Evolutionary conservation across 1,139 yeast species (phyloP), one percentile per base, ranked within the genome.

Genomic region (Zhuliangozyma parablackwelliae): DNA sequence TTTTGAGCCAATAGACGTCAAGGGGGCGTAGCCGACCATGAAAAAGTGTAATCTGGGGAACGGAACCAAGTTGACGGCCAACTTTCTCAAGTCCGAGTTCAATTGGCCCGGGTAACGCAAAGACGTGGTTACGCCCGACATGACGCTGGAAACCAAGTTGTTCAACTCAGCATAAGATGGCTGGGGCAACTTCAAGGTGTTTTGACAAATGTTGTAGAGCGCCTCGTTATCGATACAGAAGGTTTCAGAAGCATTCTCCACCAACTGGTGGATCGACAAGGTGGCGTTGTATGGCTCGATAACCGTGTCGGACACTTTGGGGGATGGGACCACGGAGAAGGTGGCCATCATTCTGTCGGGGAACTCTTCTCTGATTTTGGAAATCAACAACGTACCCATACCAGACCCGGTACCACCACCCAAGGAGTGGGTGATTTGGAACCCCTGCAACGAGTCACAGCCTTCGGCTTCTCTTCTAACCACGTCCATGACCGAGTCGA

Each of bases 381-480:
- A 78, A 51, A 86, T 78, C 55, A 86, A 73, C 50, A 87, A 65
- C 32, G 96, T 86, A 57, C 96, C 96, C 90, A 88, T 82, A 65
- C 96, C 96, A 27, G 95, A 86, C 57, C 96, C 96, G 38, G 96
- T 88, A 72, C 96, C 96, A 65, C 96, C 96, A 64, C 96, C 96
- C 46, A 88, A 75, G 31, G 96, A 88, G 63, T 88, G 96, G 38
- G 96, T 80, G 56, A 88, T 82, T 68, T 87, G 96, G 78, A 88
- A 88, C 51, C 96, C 96, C 69, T 88, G 96, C 52, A 88, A 75
- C 44, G 95, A 82, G 62, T 88, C 96, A 63, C 95, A 81, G 31
- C 84, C 85, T 69, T 88, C 96, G 26, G 95, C 96, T 65, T 88
- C 96, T 63, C 96, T 83, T 69, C 96, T 81, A 39, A 88, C 80